phyloP scores from a whole-genome alignment of 257 asterid genomes.

The Gynochthodes officinalis region DNA sequence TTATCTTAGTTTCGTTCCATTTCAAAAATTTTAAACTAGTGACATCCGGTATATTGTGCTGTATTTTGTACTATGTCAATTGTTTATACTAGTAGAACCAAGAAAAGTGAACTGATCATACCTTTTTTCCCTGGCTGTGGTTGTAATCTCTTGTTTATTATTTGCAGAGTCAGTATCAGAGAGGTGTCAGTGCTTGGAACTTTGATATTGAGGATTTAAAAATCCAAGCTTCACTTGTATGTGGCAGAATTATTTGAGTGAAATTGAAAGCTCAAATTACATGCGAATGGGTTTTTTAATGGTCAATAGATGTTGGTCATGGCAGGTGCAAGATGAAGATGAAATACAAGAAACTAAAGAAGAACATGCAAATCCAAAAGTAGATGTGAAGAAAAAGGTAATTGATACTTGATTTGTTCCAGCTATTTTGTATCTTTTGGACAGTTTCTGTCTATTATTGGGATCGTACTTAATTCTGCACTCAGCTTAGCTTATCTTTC shows the following conservation, averaged over 20 bases:
- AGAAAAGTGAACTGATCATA: not conserved
- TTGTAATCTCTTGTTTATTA: conserved; percentile 15
- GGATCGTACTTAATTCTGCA: not conserved
- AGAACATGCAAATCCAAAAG: conserved; percentile 46
- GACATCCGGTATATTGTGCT: not conserved
- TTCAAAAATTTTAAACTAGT: not conserved
- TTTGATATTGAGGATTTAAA: conserved; percentile 95
- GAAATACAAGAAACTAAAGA: conserved; percentile 70
- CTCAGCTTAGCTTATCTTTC: conserved; percentile 6
- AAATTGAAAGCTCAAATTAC: not conserved
- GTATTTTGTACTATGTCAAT: not conserved
- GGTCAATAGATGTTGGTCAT: conserved; percentile 21
- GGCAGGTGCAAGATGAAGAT: conserved; percentile 85
- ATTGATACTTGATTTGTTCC: not conserved
- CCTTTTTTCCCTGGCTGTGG: not conserved
- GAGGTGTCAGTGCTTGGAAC: conserved; percentile 99
- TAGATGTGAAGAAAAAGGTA: conserved; percentile 48
- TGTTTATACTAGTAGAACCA: conserved; percentile 2
- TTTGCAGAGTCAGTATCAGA: conserved; percentile 90
- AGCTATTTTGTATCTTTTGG: not conserved
- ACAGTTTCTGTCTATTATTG: not conserved
- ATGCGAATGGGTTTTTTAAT: not conserved
- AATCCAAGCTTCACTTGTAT: conserved; percentile 89
- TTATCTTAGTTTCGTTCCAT: not conserved
- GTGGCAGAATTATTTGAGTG: conserved; percentile 17